Conservation (phyloP, 805 yeast genomes). For the Vanderwaltozyma polyspora region DNA sequence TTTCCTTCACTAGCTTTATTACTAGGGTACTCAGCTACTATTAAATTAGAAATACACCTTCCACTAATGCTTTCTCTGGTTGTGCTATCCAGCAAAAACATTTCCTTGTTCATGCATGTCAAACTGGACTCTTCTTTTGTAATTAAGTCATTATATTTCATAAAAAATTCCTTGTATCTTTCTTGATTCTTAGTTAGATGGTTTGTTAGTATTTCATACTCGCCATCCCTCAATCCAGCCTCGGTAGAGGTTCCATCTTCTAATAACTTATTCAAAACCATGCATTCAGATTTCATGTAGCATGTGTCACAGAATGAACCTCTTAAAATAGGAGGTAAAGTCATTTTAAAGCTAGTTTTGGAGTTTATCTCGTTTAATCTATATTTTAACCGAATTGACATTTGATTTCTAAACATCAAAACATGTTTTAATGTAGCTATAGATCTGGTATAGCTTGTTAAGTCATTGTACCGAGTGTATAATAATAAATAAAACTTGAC, state of each 20-base stretch:
- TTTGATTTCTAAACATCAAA: slow-evolving; percentile 59
- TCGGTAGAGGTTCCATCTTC: slow-evolving; percentile 48
- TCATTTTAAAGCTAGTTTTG: slow-evolving; percentile 14
- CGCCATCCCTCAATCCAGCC: slow-evolving; percentile 40
- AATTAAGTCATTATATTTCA: slow-evolving; percentile 63
- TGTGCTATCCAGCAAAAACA: slow-evolving; percentile 42
- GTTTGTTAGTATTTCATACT: slow-evolving; percentile 38
- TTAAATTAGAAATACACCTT: slow-evolving; percentile 42
- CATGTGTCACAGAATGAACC: slow-evolving; percentile 54
- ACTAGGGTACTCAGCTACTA: slow-evolving; percentile 26
- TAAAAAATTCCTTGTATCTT: slow-evolving; percentile 43
- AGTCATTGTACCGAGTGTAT: slow-evolving; percentile 53
- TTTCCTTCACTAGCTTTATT: slow-evolving; percentile 12
- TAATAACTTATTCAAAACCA: slow-evolving; percentile 48
- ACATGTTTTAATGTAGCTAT: slow-evolving; percentile 52
- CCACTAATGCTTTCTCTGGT: slow-evolving; percentile 56
- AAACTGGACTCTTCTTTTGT: slow-evolving; percentile 61
- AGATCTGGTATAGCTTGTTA: slow-evolving; percentile 43
- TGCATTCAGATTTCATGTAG: slow-evolving; percentile 43
- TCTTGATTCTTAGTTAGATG: slow-evolving; percentile 33
- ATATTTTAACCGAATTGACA: slow-evolving; percentile 15
- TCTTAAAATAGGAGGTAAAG: slow-evolving; percentile 43
- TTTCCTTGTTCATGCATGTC: slow-evolving; percentile 41
- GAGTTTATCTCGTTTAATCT: slow-evolving; percentile 18
- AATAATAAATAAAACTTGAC: slow-evolving; percentile 56